Conservation (phyloP, 2,329 filamentous ascomycete species). For the Cordyceps tenuipes region DNA sequence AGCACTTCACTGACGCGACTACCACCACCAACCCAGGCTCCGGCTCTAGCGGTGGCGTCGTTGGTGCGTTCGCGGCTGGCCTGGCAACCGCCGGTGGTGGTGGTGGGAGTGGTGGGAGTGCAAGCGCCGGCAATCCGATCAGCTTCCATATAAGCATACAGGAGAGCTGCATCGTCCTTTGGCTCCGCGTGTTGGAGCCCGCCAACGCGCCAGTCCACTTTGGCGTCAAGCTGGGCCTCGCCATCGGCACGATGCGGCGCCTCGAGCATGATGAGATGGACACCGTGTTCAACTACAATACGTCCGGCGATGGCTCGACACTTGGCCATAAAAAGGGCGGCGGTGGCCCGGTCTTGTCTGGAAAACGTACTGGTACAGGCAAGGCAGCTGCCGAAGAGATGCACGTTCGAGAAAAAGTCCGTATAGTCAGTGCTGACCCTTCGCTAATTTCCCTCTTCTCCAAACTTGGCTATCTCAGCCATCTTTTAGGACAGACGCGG, state of each 20-base stretch:
- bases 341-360: conserved; percentile 15
- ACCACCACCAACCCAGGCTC: conserved; percentile 24
- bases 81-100: conserved; percentile 20
- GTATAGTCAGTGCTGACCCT: conserved; percentile 83
- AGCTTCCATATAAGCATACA: conserved; percentile 65
- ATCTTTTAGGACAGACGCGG: conserved; percentile 61
- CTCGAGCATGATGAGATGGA: conserved; percentile 75
- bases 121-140: conserved; percentile 48
- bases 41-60: conserved; percentile 20
- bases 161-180: conserved; percentile 62
- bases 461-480: conserved; percentile 70
- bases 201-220: conserved; percentile 53
- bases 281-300: conserved; percentile 58
- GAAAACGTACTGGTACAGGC: conserved; percentile 16
- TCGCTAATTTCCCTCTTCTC: conserved; percentile 74
- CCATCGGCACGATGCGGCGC: conserved; percentile 55
- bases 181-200: conserved; percentile 61
- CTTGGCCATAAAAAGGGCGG: conserved; percentile 6
- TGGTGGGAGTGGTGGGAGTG: conserved; percentile 24
- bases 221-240: conserved; percentile 60
- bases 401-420: conserved; percentile 79
- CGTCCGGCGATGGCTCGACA: conserved; percentile 22
- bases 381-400: conserved; percentile 41
- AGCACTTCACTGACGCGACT: conserved; percentile 35
- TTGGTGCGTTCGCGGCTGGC: conserved; percentile 40